phyloP scores from a whole-genome alignment of 2,329 filamentous ascomycete genomes.

The Fusarium sulawesiense region DNA sequence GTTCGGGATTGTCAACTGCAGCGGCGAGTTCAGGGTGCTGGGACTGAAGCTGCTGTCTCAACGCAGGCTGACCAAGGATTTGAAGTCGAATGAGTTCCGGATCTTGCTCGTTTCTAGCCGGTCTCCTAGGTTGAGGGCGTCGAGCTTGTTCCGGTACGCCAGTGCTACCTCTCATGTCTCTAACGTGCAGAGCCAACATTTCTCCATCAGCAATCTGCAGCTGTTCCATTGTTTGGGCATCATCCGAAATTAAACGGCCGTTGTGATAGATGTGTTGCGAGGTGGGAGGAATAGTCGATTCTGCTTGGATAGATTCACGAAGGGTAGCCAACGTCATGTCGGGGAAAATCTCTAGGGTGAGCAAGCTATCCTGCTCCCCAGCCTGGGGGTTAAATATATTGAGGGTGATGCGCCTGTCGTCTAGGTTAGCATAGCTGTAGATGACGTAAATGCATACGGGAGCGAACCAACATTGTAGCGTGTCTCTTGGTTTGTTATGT shows the following conservation, averaged over 20 bases:
- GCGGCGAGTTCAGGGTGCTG: slow-evolving; percentile 81
- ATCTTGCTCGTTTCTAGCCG: slow-evolving; percentile 64
- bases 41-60: slow-evolving; percentile 76
- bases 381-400: slow-evolving; percentile 81
- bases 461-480: slow-evolving; percentile 38
- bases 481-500: slow-evolving; percentile 1
- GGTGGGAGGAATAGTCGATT: slow-evolving; percentile 77
- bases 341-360: slow-evolving; percentile 83
- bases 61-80: slow-evolving; percentile 80
- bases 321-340: slow-evolving; percentile 87
- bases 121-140: slow-evolving; percentile 48
- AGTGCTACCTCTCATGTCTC: slow-evolving; percentile 65
- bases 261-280: slow-evolving; percentile 92
- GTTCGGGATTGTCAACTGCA: slow-evolving; percentile 78
- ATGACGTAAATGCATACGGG: slow-evolving; percentile 21
- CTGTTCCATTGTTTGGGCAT: slow-evolving; percentile 83
- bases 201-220: slow-evolving; percentile 87
- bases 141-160: slow-evolving; percentile 54
- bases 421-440: slow-evolving; percentile 29
- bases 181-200: slow-evolving; percentile 89
- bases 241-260: slow-evolving; percentile 81
- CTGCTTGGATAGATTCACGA: slow-evolving; percentile 88
- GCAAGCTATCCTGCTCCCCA: slow-evolving; percentile 75
- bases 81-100: slow-evolving; percentile 85
- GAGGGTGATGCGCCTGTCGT: slow-evolving; percentile 83